phyloP scores from a whole-genome alignment of 148 eudicot genomes.

The Vaccinium corymbosum region DNA sequence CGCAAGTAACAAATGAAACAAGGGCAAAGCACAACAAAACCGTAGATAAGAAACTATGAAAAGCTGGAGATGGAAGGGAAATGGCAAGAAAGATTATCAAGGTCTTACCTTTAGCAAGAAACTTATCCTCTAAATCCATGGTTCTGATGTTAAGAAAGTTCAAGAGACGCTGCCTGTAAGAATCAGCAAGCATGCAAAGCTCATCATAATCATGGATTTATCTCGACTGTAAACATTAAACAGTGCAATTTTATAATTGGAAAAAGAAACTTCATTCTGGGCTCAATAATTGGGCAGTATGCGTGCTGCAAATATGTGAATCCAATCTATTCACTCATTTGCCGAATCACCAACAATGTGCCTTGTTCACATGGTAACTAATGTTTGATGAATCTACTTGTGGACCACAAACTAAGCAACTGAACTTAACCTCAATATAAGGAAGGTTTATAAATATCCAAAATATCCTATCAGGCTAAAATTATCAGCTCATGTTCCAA shows the following conservation, averaged over 20 bases:
- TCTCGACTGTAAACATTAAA: not conserved
- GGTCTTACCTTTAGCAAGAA: constrained; percentile 34
- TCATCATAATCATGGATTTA: not conserved
- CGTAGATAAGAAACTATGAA: not conserved
- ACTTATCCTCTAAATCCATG: constrained; percentile 45
- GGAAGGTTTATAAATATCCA: not conserved
- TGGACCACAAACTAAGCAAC: not conserved
- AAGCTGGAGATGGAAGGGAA: not conserved
- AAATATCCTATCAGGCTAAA: not conserved
- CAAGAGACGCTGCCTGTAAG: constrained; percentile 19
- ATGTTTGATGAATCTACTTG: not conserved
- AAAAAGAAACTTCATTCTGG: not conserved
- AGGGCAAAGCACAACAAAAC: not conserved
- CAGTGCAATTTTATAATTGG: not conserved
- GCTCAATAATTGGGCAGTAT: not conserved
- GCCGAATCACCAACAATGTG: not conserved
- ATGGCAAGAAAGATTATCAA: not conserved
- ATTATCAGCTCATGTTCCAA: not conserved
- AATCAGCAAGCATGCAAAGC: constrained; percentile 6
- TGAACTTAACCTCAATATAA: not conserved
- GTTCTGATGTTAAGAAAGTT: constrained; percentile 16
- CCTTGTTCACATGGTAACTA: not conserved
- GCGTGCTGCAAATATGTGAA: not conserved
- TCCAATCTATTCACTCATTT: not conserved
- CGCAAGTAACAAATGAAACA: not conserved